phyloP scores from a whole-genome alignment of 2,329 filamentous ascomycete species.

The Lizonia empirigonia region DNA sequence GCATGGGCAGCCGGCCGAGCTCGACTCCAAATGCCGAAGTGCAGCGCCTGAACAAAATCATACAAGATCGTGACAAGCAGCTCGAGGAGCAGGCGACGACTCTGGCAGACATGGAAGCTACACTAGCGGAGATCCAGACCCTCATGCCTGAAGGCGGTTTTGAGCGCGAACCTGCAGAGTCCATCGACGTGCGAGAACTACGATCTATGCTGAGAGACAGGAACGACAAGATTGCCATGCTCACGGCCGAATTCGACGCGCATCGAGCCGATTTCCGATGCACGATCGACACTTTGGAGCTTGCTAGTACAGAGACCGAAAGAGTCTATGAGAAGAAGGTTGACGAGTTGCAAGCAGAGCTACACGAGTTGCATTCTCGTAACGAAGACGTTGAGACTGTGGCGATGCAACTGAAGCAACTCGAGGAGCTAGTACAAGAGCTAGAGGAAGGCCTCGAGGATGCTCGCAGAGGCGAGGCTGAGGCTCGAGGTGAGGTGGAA shows the following conservation, averaged over 20 bases:
- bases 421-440: slow-evolving; percentile 95
- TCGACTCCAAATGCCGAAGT: slow-evolving; percentile 67
- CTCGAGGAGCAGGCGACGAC: slow-evolving; percentile 85
- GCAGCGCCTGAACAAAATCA: slow-evolving; percentile 70
- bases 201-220: slow-evolving; percentile 87
- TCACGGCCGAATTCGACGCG: slow-evolving; percentile 92
- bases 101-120: slow-evolving; percentile 87
- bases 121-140: slow-evolving; percentile 77
- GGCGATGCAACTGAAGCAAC: slow-evolving; percentile 86
- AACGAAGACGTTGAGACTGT: slow-evolving; percentile 91
- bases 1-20: slow-evolving; percentile 33
- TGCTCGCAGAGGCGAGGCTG: slow-evolving; percentile 88
- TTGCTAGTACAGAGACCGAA: slow-evolving; percentile 94
- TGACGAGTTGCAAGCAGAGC: slow-evolving; percentile 80
- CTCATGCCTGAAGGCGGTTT: slow-evolving; percentile 65
- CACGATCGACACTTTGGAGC: slow-evolving; percentile 93
- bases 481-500: slow-evolving; percentile 93
- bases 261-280: slow-evolving; percentile 95
- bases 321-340: slow-evolving; percentile 95
- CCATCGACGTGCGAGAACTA: slow-evolving; percentile 74
- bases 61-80: slow-evolving; percentile 84
- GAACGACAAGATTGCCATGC: slow-evolving; percentile 92
- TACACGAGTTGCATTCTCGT: slow-evolving; percentile 80
- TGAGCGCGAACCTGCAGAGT: slow-evolving; percentile 56
- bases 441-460: slow-evolving; percentile 96